Evolutionary conservation across 495 filamentous ascomycete genomes (phyloP).

Genomic region (Entonaema liquescens): DNA sequence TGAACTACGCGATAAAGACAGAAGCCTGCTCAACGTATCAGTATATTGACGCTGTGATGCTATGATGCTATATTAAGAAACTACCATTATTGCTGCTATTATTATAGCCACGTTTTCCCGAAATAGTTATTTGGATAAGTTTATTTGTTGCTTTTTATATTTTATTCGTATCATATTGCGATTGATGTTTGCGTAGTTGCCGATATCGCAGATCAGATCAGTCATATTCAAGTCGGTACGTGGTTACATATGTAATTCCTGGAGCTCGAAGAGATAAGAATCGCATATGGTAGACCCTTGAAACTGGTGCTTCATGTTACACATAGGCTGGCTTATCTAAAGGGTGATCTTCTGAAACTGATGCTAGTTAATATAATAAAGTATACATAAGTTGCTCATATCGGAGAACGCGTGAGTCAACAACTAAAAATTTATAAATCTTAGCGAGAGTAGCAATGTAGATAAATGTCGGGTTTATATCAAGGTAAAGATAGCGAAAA

Average conservation of each 20-base stretch:
- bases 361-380: slow-evolving; percentile 8
- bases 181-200: background rate
- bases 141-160: background rate
- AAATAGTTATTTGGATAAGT: background rate
- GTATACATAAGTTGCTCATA: background rate
- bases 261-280: slow-evolving; percentile 2
- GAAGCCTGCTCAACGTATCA: too few relatives aligned
- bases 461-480: background rate
- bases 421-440: background rate
- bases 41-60: too few relatives aligned
- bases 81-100: background rate
- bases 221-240: slow-evolving; percentile 2
- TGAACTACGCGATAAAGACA: too few relatives aligned
- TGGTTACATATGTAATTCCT: background rate
- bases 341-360: slow-evolving; percentile 20
- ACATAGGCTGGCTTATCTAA: slow-evolving; percentile 28
- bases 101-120: background rate
- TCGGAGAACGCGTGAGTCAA: slow-evolving; percentile 28
- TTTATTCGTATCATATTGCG: background rate
- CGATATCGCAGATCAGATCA: slow-evolving; percentile 1
- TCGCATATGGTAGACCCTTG: slow-evolving; percentile 22
- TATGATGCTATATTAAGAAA: background rate
- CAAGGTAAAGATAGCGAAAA: background rate
- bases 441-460: background rate
- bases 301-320: slow-evolving; percentile 31